Evolutionary conservation across 2,329 filamentous ascomycete species (phyloP).

Genomic region (Cytospora paraplurivora): DNA sequence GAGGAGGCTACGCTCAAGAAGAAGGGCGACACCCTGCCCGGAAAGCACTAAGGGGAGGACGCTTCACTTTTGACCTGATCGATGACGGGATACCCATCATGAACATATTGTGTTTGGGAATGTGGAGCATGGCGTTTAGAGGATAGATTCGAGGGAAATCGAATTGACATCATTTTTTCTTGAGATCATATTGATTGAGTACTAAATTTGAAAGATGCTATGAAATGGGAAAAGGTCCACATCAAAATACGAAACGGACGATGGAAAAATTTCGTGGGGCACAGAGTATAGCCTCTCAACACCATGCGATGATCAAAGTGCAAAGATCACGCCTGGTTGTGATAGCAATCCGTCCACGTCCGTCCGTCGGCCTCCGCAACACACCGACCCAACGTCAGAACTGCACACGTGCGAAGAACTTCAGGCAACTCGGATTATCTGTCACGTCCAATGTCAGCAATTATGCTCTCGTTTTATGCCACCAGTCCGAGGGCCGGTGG

Average conservation of each 20-base stretch:
- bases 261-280: too few relatives aligned
- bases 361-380: too few relatives aligned
- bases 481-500: too few relatives aligned
- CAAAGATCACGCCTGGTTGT: background rate
- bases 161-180: slow-evolving; percentile 1
- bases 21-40: slow-evolving; percentile 42
- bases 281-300: too few relatives aligned
- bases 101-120: background rate
- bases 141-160: slow-evolving; percentile 12
- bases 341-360: too few relatives aligned
- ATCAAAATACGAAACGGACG: too few relatives aligned
- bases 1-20: slow-evolving; percentile 68
- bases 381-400: background rate
- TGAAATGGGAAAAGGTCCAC: background rate
- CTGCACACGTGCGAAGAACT: background rate
- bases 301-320: background rate
- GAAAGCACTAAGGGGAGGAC: slow-evolving; percentile 31
- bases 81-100: background rate
- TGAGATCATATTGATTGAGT: background rate
- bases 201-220: background rate
- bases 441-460: slow-evolving; percentile 15
- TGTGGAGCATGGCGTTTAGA: slow-evolving; percentile 25
- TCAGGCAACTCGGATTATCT: slow-evolving; percentile 2
- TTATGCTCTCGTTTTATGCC: background rate
- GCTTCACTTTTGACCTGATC: background rate